Conservation (phyloP, 805 yeast genomes). For the Lipomyces yamadae region DNA sequence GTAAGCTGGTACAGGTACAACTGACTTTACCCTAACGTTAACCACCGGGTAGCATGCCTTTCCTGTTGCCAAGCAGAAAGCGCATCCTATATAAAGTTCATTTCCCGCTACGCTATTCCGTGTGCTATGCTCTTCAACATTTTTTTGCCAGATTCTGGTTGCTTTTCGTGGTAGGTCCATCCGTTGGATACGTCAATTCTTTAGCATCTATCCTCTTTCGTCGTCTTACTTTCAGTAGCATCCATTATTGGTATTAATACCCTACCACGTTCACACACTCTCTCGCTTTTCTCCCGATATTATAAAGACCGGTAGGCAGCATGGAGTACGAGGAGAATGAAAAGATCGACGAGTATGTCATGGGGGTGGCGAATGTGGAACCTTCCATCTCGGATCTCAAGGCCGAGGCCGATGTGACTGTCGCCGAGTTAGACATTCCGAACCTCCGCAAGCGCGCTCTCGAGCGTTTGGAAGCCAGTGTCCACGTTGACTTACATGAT, state of each 20-base stretch:
- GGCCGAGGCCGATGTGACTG: slow-evolving; percentile 24
- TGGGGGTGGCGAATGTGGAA: slow-evolving; percentile 8
- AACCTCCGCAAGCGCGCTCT: slow-evolving; percentile 26
- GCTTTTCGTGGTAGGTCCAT: neutral
- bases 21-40: slow-evolving; percentile 1
- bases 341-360: slow-evolving; percentile 19
- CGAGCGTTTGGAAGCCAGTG: slow-evolving; percentile 19
- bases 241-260: neutral
- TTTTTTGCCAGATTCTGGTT: slow-evolving; percentile 7
- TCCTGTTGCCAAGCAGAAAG: slow-evolving; percentile 1
- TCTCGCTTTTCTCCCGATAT: slow-evolving; percentile 11
- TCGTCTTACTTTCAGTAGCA: slow-evolving; percentile 12
- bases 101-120: slow-evolving; percentile 7
- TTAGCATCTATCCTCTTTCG: slow-evolving; percentile 1
- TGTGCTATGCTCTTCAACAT: slow-evolving; percentile 5
- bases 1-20: neutral
- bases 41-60: neutral
- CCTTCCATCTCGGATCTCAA: slow-evolving; percentile 10
- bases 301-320: slow-evolving; percentile 11
- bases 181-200: slow-evolving; percentile 2
- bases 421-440: slow-evolving; percentile 26
- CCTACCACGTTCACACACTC: slow-evolving; percentile 2
- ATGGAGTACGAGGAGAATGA: slow-evolving; percentile 22
- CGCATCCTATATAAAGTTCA: slow-evolving; percentile 12
- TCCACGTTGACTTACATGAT: slow-evolving; percentile 24